Percentiles rank a stretch among this genome's conserved stretches.
phyloP scores from a whole-genome alignment of 768 basidiomycete genomes.

The Lactifluus rugatus region DNA sequence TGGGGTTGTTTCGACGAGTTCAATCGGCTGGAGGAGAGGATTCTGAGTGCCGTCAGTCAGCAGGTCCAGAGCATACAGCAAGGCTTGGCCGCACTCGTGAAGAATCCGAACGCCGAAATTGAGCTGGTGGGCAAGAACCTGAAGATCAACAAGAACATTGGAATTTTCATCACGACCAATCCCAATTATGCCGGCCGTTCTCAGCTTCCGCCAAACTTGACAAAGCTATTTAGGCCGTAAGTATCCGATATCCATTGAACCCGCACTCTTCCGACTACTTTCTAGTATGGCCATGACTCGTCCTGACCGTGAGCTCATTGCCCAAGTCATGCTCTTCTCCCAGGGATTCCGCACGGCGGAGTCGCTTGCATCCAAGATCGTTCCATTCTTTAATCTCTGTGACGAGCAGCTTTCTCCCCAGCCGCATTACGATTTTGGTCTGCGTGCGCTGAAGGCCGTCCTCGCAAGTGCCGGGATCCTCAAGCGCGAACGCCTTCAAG shows the following conservation, averaged over 20 bases:
- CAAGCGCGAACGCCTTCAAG: constrained; percentile 79
- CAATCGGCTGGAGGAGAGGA: constrained; percentile 96
- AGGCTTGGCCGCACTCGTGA: constrained; percentile 72
- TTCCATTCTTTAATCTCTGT: constrained; percentile 98
- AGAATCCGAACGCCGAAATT: constrained; percentile 83
- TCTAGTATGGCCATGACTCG: constrained; percentile 96
- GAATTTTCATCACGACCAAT: constrained; percentile 99
- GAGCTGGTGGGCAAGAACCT: constrained; percentile 92
- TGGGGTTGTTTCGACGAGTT: constrained; percentile 99
- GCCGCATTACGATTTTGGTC: constrained; percentile 98
- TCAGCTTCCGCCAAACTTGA: constrained; percentile 74
- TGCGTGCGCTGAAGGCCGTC: constrained; percentile 94
- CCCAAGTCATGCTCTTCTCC: constrained; percentile 98
- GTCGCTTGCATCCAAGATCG: constrained; percentile 93
- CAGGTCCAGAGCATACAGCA: constrained; percentile 99
- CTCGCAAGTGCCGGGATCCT: constrained; percentile 95
- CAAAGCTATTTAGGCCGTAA: constrained; percentile 88
- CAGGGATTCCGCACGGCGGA: constrained; percentile 99
- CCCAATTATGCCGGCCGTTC: constrained; percentile 98
- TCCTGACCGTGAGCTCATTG: constrained; percentile 96
- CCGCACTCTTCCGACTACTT: not conserved
- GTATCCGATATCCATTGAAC: constrained; percentile 25
- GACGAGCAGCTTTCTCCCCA: constrained; percentile 95
- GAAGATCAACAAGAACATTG: constrained; percentile 90
- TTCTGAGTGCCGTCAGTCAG: constrained; percentile 95